phyloP scores from a whole-genome alignment of 73 alveolate genomes.

The Durusdinium trenchii region DNA sequence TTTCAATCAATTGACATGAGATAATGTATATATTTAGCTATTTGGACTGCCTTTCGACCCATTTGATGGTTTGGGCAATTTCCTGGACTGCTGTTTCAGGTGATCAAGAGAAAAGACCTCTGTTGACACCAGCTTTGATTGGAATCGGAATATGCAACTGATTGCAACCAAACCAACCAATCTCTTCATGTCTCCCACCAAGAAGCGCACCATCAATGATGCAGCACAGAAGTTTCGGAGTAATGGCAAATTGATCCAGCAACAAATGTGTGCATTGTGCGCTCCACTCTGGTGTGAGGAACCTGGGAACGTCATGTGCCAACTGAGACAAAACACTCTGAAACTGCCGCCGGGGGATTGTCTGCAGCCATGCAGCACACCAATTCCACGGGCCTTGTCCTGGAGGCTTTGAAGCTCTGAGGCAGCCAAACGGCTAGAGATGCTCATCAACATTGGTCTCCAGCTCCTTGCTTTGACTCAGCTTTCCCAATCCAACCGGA shows the following conservation, averaged over 20 bases:
- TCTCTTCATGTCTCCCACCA: no score
- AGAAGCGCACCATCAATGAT: conserved; percentile 73
- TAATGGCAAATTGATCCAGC: conserved; percentile 65
- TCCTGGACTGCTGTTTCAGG: no score
- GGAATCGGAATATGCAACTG: no score
- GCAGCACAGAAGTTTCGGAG: conserved; percentile 84
- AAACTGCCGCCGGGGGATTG: no score
- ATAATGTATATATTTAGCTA: no score
- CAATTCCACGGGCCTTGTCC: conserved; percentile 54
- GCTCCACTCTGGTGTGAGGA: conserved; percentile 78
- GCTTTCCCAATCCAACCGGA: background rate
- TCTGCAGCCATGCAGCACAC: conserved; percentile 10
- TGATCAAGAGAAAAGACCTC: no score
- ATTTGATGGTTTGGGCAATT: no score
- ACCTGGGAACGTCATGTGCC: background rate
- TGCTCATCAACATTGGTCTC: conserved; percentile 69
- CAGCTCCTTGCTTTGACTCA: conserved; percentile 43
- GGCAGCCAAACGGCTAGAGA: conserved; percentile 53
- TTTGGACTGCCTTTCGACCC: no score
- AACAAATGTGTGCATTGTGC: conserved; percentile 74
- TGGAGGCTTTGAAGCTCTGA: conserved; percentile 44
- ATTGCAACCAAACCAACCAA: no score
- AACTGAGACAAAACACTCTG: no score
- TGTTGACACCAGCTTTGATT: no score
- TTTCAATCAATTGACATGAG: no score